Conservation (phyloP, 768 basidiomycete genomes). For the Tubosaeta sp. region DNA sequence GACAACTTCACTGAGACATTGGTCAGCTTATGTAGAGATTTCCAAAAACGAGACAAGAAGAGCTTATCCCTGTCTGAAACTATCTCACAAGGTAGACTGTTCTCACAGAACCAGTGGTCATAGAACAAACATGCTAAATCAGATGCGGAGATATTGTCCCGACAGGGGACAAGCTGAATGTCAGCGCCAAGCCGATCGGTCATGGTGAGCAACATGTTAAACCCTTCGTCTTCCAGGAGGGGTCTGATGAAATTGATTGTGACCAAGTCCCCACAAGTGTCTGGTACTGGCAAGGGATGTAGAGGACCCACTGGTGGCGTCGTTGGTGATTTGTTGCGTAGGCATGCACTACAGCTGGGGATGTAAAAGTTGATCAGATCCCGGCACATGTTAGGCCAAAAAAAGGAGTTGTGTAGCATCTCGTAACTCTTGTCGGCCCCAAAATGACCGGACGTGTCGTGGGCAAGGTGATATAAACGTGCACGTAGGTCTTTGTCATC, state of each 20-base stretch:
- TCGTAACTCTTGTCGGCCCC: constrained; percentile 31
- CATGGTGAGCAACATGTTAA: constrained; percentile 23
- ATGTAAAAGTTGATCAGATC: constrained; percentile 5
- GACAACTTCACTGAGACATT: background rate
- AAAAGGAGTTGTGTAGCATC: constrained; percentile 21
- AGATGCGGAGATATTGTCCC: constrained; percentile 1
- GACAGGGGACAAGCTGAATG: constrained; percentile 2
- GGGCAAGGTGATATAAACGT: constrained; percentile 27
- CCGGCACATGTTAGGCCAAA: constrained; percentile 8
- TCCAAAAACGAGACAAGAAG: background rate
- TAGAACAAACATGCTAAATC: background rate
- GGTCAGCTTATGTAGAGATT: background rate
- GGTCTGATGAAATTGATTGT: constrained; percentile 37
- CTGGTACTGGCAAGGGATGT: constrained; percentile 8
- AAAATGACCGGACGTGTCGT: constrained; percentile 33
- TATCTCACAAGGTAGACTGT: background rate
- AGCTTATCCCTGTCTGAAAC: background rate
- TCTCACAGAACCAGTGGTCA: background rate
- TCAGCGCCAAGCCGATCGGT: constrained; percentile 11
- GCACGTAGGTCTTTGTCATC: background rate
- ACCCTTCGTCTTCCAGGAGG: constrained; percentile 28
- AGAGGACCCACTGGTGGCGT: constrained; percentile 23
- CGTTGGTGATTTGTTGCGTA: constrained; percentile 30
- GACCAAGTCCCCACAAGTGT: constrained; percentile 14
- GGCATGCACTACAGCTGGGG: constrained; percentile 26